These are phyloP conservation scores for Globisporangium paroecandrum DNA, from an alignment of 352 stramenopile genomes.

Conservation along the genomic window DNA sequence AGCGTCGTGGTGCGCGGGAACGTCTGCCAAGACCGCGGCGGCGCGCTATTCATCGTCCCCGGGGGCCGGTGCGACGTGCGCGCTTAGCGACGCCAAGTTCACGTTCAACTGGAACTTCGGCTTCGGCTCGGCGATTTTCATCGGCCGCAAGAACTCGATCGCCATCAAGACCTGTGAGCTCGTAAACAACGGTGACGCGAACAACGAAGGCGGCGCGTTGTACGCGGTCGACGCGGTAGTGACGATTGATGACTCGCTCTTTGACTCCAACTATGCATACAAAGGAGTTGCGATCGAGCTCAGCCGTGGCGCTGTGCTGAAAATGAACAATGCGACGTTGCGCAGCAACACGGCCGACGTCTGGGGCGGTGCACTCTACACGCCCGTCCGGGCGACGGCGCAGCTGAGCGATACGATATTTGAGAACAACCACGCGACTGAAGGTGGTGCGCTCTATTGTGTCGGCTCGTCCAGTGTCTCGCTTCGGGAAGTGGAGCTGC, in stretches of 20 bases:
- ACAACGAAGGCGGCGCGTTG: conserved; percentile 42
- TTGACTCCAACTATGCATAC: conserved; percentile 39
- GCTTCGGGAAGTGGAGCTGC: conserved; percentile 14
- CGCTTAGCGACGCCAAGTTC: conserved; percentile 31
- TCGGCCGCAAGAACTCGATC: conserved; percentile 50
- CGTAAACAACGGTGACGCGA: conserved; percentile 28
- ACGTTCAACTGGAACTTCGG: conserved; percentile 45
- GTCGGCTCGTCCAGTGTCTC: conserved; percentile 33
- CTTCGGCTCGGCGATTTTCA: conserved; percentile 43
- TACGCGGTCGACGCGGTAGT: conserved; percentile 43
- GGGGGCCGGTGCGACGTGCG: conserved; percentile 28
- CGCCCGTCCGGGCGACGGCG: conserved; percentile 39
- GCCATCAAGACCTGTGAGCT: conserved; percentile 22
- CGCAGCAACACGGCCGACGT: conserved; percentile 35
- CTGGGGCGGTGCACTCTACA: conserved; percentile 45
- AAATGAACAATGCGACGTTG: conserved; percentile 23
- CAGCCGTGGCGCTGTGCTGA: conserved; percentile 32
- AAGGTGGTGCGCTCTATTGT: conserved; percentile 47
- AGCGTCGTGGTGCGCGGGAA: conserved; percentile 31
- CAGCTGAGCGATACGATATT: conserved; percentile 29
- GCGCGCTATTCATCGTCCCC: conserved; percentile 40
- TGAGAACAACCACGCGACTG: conserved; percentile 33
- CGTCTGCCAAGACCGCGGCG: conserved; percentile 39
- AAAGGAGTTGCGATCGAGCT: conserved; percentile 52
- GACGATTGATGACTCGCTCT: conserved; percentile 25